Conservation (phyloP, 2,329 filamentous ascomycete species). For the Neofusicoccum ribis region DNA sequence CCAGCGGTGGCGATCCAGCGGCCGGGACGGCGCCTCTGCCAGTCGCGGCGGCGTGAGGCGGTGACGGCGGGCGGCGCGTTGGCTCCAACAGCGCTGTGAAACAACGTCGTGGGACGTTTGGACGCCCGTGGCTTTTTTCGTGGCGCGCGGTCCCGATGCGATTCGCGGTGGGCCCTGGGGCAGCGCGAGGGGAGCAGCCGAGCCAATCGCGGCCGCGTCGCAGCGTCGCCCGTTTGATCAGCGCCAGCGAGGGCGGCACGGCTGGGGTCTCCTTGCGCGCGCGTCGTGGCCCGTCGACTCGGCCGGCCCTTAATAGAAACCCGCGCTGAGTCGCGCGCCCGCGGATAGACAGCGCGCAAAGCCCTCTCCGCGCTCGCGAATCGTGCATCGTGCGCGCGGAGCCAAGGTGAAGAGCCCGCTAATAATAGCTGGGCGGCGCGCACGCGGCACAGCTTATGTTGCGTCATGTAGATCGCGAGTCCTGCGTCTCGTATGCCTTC, state of each 20-base stretch:
- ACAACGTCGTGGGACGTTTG: slow-evolving; percentile 13
- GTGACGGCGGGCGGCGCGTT: background rate
- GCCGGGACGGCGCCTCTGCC: background rate
- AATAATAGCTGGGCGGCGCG: background rate
- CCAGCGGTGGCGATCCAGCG: background rate
- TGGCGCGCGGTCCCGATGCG: slow-evolving; percentile 14
- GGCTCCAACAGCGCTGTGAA: background rate
- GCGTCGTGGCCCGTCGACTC: background rate
- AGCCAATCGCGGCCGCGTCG: background rate
- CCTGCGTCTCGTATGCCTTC: background rate
- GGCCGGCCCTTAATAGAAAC: slow-evolving; percentile 1
- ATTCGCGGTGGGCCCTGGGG: background rate
- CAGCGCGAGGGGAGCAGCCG: background rate
- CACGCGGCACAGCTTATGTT: background rate
- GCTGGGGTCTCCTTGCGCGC: slow-evolving; percentile 11
- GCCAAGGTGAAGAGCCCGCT: slow-evolving; percentile 2
- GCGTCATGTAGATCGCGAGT: slow-evolving; percentile 10
- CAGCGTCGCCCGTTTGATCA: slow-evolving; percentile 5
- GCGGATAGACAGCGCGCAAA: slow-evolving; percentile 2
- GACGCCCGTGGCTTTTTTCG: background rate
- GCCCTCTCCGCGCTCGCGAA: background rate
- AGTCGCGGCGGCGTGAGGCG: background rate
- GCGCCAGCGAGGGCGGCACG: background rate
- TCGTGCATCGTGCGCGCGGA: background rate
- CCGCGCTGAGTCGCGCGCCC: background rate